Percentiles rank a stretch among this genome's conserved stretches.
phyloP scores from a whole-genome alignment of 1,284 basidiomycete species.

The Microbotryum saponariae region DNA sequence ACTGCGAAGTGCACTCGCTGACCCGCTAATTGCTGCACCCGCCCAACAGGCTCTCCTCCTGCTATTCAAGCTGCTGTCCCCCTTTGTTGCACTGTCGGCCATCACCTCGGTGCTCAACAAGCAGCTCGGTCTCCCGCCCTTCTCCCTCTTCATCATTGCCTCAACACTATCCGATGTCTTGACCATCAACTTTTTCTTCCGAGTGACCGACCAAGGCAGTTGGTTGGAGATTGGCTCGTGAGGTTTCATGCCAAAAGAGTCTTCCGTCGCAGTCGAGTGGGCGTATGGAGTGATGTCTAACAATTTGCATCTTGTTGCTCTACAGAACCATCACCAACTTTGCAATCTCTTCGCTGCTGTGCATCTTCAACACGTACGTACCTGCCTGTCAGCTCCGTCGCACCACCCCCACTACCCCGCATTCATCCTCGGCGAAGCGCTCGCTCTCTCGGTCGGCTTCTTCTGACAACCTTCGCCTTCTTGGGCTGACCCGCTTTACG shows the following conservation, averaged over 20 bases:
- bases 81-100: conserved; percentile 66
- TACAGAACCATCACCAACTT: conserved; percentile 27
- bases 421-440: too few species aligned
- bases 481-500: too few species aligned
- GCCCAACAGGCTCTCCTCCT: conserved; percentile 22
- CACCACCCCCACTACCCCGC: too few species aligned
- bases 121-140: conserved; percentile 59
- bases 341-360: conserved; percentile 24
- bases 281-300: too few species aligned
- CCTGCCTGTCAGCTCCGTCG: too few species aligned
- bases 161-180: conserved; percentile 59
- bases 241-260: too few species aligned
- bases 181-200: conserved; percentile 58
- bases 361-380: conserved; percentile 19
- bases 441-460: too few species aligned
- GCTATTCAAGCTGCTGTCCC: conserved; percentile 71
- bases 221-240: conserved; percentile 47
- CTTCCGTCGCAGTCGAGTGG: too few species aligned
- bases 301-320: not conserved
- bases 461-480: too few species aligned
- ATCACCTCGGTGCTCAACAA: conserved; percentile 61
- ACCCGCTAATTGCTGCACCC: not conserved
- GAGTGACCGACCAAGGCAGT: conserved; percentile 72
- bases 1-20: too few species aligned
- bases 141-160: conserved; percentile 66